These are phyloP conservation scores for Phenoliferia sp. DNA, from an alignment of 1,284 basidiomycete genomes.

Conservation along the genomic window DNA sequence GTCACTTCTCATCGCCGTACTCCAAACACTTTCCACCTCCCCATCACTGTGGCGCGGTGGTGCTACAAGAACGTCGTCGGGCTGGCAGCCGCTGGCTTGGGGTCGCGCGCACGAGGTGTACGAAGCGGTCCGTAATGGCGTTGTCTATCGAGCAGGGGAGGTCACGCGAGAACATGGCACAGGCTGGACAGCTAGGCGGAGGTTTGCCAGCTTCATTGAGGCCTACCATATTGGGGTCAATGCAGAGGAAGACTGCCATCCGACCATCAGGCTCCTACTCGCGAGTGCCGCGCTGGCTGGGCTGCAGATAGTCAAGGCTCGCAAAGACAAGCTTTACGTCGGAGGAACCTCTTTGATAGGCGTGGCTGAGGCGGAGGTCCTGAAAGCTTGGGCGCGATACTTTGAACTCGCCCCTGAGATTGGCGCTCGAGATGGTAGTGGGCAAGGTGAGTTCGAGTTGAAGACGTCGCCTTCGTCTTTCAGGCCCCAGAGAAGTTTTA, in stretches of 20 bases:
- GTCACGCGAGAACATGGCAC: slow-evolving; percentile 9
- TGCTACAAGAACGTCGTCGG: not conserved
- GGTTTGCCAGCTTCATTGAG: slow-evolving; percentile 11
- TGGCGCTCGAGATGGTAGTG: not conserved
- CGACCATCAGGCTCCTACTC: slow-evolving; percentile 17
- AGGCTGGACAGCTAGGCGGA: slow-evolving; percentile 22
- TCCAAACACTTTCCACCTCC: slow-evolving; percentile 16
- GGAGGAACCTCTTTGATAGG: slow-evolving; percentile 17
- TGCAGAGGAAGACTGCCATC: slow-evolving; percentile 2
- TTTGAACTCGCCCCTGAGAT: not conserved
- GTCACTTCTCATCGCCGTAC: slow-evolving; percentile 9
- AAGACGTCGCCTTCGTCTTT: not conserved
- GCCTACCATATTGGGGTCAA: slow-evolving; percentile 2
- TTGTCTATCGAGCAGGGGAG: slow-evolving; percentile 18
- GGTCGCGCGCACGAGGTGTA: slow-evolving; percentile 12
- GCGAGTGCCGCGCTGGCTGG: slow-evolving; percentile 19
- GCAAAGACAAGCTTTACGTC: slow-evolving; percentile 24
- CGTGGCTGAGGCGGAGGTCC: slow-evolving; percentile 10
- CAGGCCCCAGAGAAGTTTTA: not conserved
- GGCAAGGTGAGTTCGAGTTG: slow-evolving; percentile 4
- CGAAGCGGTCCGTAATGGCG: slow-evolving; percentile 17
- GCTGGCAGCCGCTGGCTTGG: slow-evolving; percentile 4
- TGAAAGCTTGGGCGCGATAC: slow-evolving; percentile 14
- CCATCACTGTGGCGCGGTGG: slow-evolving; percentile 12
- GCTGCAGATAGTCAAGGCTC: slow-evolving; percentile 29